Percentiles rank a stretch among this genome's conserved stretches.
phyloP scores from a whole-genome alignment of 805 yeast species.

The Sungouiozyma ichnusensis region DNA sequence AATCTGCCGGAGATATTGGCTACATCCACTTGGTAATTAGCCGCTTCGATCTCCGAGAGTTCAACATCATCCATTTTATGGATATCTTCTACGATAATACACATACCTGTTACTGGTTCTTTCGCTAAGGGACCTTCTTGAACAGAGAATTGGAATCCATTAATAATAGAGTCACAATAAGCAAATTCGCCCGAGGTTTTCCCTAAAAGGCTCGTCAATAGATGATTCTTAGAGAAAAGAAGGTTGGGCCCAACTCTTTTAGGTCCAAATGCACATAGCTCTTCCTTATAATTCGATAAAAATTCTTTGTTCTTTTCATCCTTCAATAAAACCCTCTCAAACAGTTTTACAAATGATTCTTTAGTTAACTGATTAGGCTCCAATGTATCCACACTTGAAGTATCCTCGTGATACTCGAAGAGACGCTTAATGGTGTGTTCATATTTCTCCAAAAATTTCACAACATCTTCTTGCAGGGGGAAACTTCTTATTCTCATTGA shows the following conservation, averaged over 20 bases:
- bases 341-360: constrained; percentile 26
- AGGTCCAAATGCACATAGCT: constrained; percentile 56
- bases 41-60: constrained; percentile 13
- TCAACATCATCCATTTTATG: constrained; percentile 25
- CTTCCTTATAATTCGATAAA: constrained; percentile 20
- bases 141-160: constrained; percentile 78
- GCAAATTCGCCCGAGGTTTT: constrained; percentile 20
- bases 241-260: constrained; percentile 67
- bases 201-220: constrained; percentile 29
- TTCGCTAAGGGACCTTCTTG: constrained; percentile 80
- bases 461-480: constrained; percentile 47
- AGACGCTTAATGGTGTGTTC: constrained; percentile 34
- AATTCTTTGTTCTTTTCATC: constrained; percentile 16
- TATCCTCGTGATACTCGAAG: constrained; percentile 12
- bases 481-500: constrained; percentile 33
- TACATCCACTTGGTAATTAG: constrained; percentile 23
- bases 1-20: constrained; percentile 58
- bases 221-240: constrained; percentile 35
- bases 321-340: constrained; percentile 26
- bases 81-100: constrained; percentile 40
- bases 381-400: constrained; percentile 2
- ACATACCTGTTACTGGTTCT: constrained; percentile 80
- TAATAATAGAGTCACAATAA: constrained; percentile 53
- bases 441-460: constrained; percentile 38
- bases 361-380: constrained; percentile 1